Evolutionary conservation across 495 filamentous ascomycete species (phyloP).

Genomic region (Tuber microsphaerosporum): DNA sequence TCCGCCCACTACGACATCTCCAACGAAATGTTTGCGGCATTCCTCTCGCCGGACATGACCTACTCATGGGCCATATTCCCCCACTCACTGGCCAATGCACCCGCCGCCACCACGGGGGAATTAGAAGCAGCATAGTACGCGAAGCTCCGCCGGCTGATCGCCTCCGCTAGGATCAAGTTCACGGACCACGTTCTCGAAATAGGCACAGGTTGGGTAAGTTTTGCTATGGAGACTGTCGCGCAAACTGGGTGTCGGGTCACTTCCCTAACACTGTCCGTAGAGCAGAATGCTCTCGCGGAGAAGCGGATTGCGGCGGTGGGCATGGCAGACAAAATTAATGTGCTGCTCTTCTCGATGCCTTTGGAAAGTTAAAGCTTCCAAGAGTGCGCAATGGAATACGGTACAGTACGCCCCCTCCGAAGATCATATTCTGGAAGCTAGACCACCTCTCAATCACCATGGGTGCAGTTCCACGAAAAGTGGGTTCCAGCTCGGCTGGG

Average conservation of each 20-base stretch:
- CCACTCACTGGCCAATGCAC: conserved; percentile 27
- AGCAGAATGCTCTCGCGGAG: conserved; percentile 58
- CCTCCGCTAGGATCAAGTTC: conserved; percentile 53
- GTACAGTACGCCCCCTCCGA: too few relatives aligned
- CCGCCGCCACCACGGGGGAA: conserved; percentile 39
- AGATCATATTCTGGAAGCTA: too few relatives aligned
- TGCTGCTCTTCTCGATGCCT: conserved; percentile 39
- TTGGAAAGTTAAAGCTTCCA: too few relatives aligned
- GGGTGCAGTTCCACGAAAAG: too few relatives aligned
- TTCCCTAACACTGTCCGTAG: conserved; percentile 54
- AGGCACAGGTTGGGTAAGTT: conserved; percentile 62
- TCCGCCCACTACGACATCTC: conserved; percentile 68
- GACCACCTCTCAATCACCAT: too few relatives aligned
- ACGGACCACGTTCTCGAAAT: conserved; percentile 64
- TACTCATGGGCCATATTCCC: conserved; percentile 69
- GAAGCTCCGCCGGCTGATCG: conserved; percentile 58
- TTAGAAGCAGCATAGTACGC: conserved; percentile 59
- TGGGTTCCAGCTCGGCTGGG: too few relatives aligned
- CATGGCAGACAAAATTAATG: conserved; percentile 50
- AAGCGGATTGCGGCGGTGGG: conserved; percentile 52
- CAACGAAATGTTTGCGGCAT: conserved; percentile 66
- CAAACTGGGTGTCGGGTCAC: conserved; percentile 59
- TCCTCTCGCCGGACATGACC: conserved; percentile 67
- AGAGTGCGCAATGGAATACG: too few relatives aligned
- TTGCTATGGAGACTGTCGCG: conserved; percentile 57